Conservation (phyloP, 1,284 basidiomycete genomes). For the Austroboletus niveus region DNA sequence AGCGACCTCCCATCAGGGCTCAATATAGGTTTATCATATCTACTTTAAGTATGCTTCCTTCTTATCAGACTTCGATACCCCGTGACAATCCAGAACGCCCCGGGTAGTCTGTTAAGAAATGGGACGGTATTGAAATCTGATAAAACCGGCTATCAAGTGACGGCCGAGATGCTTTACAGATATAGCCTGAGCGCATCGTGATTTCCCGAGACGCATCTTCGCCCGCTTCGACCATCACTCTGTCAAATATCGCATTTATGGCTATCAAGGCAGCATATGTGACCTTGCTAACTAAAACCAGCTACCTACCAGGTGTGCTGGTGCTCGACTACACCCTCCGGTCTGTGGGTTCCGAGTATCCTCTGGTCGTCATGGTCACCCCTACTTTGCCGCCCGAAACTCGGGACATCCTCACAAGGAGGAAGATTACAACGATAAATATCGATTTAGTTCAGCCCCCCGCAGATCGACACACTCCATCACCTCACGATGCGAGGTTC, state of each 20-base stretch:
- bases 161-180: too few species aligned
- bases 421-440: slow-evolving; percentile 55
- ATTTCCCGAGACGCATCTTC: background rate
- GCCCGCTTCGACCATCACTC: background rate
- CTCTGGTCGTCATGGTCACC: slow-evolving; percentile 82
- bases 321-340: slow-evolving; percentile 71
- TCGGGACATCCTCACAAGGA: slow-evolving; percentile 51
- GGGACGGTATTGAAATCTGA: too few species aligned
- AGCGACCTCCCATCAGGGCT: slow-evolving; percentile 1
- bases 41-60: background rate
- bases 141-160: too few species aligned
- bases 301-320: slow-evolving; percentile 75
- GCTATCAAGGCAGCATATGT: slow-evolving; percentile 45
- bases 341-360: slow-evolving; percentile 66
- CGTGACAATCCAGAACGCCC: background rate
- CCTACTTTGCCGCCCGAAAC: slow-evolving; percentile 54
- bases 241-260: slow-evolving; percentile 18
- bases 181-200: background rate
- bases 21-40: slow-evolving; percentile 6
- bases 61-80: background rate
- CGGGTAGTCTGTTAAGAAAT: too few species aligned
- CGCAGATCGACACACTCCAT: slow-evolving; percentile 47
- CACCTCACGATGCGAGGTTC: slow-evolving; percentile 64
- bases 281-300: slow-evolving; percentile 63
- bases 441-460: slow-evolving; percentile 63